A percentile compares a stretch with the other conserved stretches of the same genome.
Conservation (phyloP, 1,284 basidiomycete species). For the Boletus nobilissimus region DNA sequence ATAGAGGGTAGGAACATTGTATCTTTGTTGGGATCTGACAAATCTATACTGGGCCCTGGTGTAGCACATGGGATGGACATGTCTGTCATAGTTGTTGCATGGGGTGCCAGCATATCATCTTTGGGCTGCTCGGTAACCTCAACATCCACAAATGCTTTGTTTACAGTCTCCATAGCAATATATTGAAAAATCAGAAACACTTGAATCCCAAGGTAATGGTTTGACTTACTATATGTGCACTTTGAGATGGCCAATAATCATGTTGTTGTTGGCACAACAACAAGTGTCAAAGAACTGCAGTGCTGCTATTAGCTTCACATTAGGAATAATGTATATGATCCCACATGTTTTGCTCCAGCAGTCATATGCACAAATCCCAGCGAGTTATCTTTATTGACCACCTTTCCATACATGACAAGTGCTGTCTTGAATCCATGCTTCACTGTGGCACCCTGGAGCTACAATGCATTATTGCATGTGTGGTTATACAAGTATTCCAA, state of each 20-base stretch:
- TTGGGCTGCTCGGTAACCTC: not conserved
- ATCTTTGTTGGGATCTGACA: not conserved
- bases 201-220: too few species aligned
- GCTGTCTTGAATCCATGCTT: conserved; percentile 16
- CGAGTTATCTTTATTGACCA: conserved; percentile 11
- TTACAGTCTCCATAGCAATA: not conserved
- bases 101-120: not conserved
- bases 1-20: not conserved
- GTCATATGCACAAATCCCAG: conserved; percentile 11
- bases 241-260: conserved; percentile 15
- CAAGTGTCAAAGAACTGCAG: conserved; percentile 6
- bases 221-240: conserved; percentile 15
- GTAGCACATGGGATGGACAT: not conserved
- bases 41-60: not conserved
- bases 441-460: not conserved
- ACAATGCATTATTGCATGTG: not conserved
- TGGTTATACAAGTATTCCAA: too few species aligned
- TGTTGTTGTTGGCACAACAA: not conserved
- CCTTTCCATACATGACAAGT: conserved; percentile 10
- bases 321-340: not conserved
- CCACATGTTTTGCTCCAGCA: not conserved
- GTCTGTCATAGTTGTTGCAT: not conserved
- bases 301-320: too few species aligned
- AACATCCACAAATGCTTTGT: not conserved
- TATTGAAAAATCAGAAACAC: too few species aligned